These are phyloP conservation scores for Naumovozyma dairenensis DNA, from an alignment of 805 yeast genomes.

Conservation along the genomic window DNA sequence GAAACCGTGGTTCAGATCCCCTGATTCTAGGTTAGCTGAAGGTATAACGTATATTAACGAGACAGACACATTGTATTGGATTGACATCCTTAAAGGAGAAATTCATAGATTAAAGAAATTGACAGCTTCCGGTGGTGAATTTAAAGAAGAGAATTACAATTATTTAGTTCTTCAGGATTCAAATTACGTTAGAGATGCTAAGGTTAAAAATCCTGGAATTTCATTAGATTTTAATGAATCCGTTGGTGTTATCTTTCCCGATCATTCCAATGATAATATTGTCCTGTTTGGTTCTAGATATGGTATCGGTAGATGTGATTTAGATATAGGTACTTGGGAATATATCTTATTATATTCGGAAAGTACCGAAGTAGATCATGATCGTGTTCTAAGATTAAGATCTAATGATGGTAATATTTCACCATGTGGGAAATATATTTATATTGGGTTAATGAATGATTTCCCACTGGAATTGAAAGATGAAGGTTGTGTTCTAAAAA, in stretches of 20 bases:
- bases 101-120: conserved; percentile 28
- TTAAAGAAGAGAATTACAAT: conserved; percentile 2
- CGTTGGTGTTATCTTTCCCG: conserved; percentile 63
- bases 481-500: conserved; percentile 44
- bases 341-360: conserved; percentile 30
- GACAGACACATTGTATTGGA: conserved; percentile 40
- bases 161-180: conserved; percentile 22
- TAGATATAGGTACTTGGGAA: conserved; percentile 32
- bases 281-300: conserved; percentile 52
- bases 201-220: conserved; percentile 8
- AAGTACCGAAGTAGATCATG: conserved; percentile 25
- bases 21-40: conserved; percentile 41
- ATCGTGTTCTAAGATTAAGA: conserved; percentile 32
- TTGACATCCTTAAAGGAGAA: conserved; percentile 31
- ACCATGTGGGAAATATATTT: conserved; percentile 56
- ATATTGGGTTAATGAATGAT: conserved; percentile 74
- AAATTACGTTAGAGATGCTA: conserved; percentile 7
- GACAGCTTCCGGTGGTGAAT: conserved; percentile 23
- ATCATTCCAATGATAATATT: conserved; percentile 34
- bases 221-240: conserved; percentile 26
- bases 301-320: conserved; percentile 52
- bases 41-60: conserved; percentile 55
- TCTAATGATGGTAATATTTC: conserved; percentile 82
- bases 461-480: conserved; percentile 34
- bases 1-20: conserved; percentile 16